Base-by-base conservation (phyloP, 352 stramenopile genomes). In the Phytophthora syringae region DNA sequence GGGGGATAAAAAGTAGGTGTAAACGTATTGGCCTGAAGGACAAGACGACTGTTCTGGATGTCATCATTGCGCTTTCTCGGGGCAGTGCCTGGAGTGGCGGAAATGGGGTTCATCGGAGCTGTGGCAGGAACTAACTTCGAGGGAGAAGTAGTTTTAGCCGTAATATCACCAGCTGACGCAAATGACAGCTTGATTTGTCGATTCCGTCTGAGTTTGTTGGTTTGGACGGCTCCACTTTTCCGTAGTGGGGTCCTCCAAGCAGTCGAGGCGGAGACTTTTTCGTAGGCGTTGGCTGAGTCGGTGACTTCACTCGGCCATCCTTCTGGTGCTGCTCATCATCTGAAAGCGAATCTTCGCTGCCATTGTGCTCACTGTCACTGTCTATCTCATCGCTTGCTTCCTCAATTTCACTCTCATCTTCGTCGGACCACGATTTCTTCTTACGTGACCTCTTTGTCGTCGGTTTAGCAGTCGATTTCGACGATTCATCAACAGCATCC, bases 121-220 rank as follows among this genome's bases (percentile, higher is more conserved):
- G 24, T 28, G 3, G 44, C 21, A 37, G 30, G 15, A 18, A 21
- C 7, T 18, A 20, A 4, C 42, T 55, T 68, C 21, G 36, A 10
- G 6, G 42, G 25, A 24, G 10, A 40, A 36, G 22, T 34, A 20
- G 54, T 24, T 24, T 56, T 52, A 22, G 15, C 37, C 0, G 44
- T 21, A 34, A 22, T 24, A 21, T 58, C 40, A 21, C 72, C 67
- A 13, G 49, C 47, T 32, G 62, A 24, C 18, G 51, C 45, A 27
- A 79, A 78, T 15, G 62, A 60, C 27, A 82, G 63, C n/a, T 64
- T 79, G 27, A 61, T 72, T 64, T 85, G 74, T n/a, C 64, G 62
- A 34, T 58, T 74, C 50, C 71, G 72, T 61, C 72, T 77, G 1
- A 27, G 20, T 12, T 42, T 77, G 48, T 52, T 71, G 12, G 22